Conservation (phyloP, 2,329 filamentous ascomycete species). For the Cladorrhinum sp. region DNA sequence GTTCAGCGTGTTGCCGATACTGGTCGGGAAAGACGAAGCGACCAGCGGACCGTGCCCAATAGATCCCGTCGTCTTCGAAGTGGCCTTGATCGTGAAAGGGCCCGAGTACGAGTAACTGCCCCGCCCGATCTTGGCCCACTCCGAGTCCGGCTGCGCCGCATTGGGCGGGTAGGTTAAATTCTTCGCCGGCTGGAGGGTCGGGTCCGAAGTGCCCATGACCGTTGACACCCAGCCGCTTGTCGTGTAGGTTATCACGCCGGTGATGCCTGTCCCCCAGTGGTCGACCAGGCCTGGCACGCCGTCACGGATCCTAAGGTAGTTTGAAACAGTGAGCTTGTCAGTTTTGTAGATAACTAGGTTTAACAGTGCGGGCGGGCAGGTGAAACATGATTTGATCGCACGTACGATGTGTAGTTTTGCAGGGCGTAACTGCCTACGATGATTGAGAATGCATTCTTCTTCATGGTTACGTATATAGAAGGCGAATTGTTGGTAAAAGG, state of each 20-base stretch:
- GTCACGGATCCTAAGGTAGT: background rate
- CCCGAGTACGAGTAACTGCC: background rate
- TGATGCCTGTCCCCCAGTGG: background rate
- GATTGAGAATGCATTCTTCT: background rate
- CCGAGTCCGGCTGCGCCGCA: background rate
- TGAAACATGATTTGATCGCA: too few relatives aligned
- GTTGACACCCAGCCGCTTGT: background rate
- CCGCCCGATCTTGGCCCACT: constrained; percentile 1
- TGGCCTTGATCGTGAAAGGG: background rate
- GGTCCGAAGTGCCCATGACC: background rate
- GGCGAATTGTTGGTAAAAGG: too few relatives aligned
- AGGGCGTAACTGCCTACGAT: background rate
- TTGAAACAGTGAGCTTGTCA: background rate
- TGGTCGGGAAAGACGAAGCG: background rate
- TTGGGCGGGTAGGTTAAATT: background rate
- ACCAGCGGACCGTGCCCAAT: background rate
- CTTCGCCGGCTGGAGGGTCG: background rate
- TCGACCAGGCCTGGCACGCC: background rate
- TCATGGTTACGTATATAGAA: background rate
- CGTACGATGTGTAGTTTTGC: constrained; percentile 1
- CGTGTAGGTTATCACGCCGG: background rate
- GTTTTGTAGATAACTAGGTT: background rate
- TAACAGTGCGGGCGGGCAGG: background rate
- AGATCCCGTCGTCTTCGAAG: background rate
- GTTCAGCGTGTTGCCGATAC: background rate